Conservation (phyloP, 805 yeast genomes). For the Gaillardinia entomophila region DNA sequence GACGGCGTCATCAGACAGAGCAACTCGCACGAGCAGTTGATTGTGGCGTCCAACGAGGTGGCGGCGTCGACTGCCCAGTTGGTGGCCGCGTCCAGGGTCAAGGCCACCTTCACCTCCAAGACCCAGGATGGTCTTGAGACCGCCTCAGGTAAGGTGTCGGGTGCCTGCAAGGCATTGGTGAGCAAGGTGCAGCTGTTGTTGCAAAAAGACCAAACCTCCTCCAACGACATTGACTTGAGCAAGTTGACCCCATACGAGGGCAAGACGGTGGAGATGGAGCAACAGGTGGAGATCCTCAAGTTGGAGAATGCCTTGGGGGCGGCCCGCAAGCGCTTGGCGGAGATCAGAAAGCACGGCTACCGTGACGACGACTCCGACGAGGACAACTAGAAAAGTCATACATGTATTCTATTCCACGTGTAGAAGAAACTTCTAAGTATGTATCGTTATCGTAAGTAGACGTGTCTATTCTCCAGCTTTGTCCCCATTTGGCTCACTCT, state of each 20-base stretch:
- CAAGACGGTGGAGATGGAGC: slow-evolving; percentile 85
- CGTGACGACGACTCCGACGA: slow-evolving; percentile 53
- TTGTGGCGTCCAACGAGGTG: slow-evolving; percentile 87
- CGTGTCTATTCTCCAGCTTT: too few relatives aligned
- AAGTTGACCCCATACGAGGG: slow-evolving; percentile 71
- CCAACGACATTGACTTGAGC: slow-evolving; percentile 54
- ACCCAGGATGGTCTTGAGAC: slow-evolving; percentile 69
- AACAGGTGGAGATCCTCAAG: slow-evolving; percentile 83
- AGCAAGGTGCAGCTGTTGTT: slow-evolving; percentile 60
- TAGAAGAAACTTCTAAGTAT: too few relatives aligned
- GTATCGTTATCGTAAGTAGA: too few relatives aligned
- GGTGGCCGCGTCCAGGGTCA: slow-evolving; percentile 86
- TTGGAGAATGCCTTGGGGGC: slow-evolving; percentile 65
- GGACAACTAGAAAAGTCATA: slow-evolving; percentile 42
- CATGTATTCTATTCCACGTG: too few relatives aligned
- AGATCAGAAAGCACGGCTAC: slow-evolving; percentile 75
- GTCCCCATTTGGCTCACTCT: too few relatives aligned
- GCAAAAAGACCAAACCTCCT: slow-evolving; percentile 20
- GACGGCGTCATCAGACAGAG: slow-evolving; percentile 66
- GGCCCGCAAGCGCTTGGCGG: slow-evolving; percentile 80
- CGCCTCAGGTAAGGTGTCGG: slow-evolving; percentile 62
- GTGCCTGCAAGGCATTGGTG: slow-evolving; percentile 74
- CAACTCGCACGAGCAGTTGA: slow-evolving; percentile 75
- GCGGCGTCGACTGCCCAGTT: slow-evolving; percentile 90
- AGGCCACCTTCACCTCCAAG: slow-evolving; percentile 69